Base-by-base conservation (phyloP, 2,329 filamentous ascomycete genomes). In the Diaporthe vaccinii region DNA sequence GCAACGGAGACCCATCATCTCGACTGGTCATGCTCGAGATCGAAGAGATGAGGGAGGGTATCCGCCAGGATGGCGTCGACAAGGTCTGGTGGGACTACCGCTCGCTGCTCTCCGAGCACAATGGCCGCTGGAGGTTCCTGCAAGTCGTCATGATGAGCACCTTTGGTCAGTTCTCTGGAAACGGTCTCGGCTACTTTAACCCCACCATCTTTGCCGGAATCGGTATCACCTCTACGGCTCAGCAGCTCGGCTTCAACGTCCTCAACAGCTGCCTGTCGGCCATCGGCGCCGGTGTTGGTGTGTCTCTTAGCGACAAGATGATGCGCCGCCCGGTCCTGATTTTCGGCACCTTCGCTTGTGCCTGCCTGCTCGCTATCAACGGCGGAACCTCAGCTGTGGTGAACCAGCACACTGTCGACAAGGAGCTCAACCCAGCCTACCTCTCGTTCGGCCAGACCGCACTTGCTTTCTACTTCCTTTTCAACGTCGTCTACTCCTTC, bases 171-270 rank as follows among this genome's bases (percentile, higher is more conserved):
- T 88, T 87, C 80, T 88, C 87, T 0, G 87, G 87, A 28, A 88
- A 88, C 74, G 86, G 86, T 70, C 84, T 88, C 9, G 86, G 86
- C 20, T 89, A 88, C 82, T 89, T 88, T 81, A 88, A 88, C 80
- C 83, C 87, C 10, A 84, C 83, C 51, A 88, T 89, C 78, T 88
- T 86, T 79, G 77, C 83, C 57, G 81, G 82, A 70, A 81, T 86
- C 36, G 85, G 85, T 44, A 79, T 86, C 77, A 80, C 75, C 2
- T 79, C 78, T 8, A 81, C 84, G 15, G 79, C 82, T 41, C 75
- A 81, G 71, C 86, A 88, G 61, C 85, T 83, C 22, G 75, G 75
- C 22, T 86, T 86, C 77, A 88, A 88, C 78, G 80, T 88, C 14
- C 83, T 88, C 73, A 88, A 87, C 81, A 84, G 84, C 49, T 82